Conservation (phyloP, 768 basidiomycete genomes). For the Tylopilus cervinicoccineus region DNA sequence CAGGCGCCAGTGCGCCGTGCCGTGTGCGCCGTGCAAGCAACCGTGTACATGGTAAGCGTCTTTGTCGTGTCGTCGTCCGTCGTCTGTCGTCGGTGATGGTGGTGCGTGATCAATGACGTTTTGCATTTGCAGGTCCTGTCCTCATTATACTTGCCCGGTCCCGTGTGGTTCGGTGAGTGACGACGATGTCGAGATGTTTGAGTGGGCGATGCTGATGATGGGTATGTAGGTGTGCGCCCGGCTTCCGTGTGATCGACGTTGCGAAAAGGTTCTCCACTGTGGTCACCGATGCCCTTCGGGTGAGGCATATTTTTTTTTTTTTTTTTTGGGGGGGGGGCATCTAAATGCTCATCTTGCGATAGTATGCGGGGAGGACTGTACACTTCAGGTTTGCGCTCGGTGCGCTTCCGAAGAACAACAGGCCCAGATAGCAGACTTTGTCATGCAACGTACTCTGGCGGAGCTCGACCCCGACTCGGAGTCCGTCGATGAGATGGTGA, state of each 20-base stretch:
- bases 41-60: conserved; percentile 49
- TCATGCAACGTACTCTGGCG: conserved; percentile 46
- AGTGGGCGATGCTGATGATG: not conserved
- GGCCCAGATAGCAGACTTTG: conserved; percentile 52
- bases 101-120: conserved; percentile 1
- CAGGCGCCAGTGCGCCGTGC: conserved; percentile 41
- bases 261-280: conserved; percentile 46
- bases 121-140: conserved; percentile 50
- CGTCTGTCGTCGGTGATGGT: no score
- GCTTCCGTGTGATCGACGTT: conserved; percentile 58
- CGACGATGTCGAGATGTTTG: not conserved
- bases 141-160: conserved; percentile 53
- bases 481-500: conserved; percentile 47
- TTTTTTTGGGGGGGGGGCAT: no score
- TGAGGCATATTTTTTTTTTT: no score
- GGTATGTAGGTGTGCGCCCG: conserved; percentile 58
- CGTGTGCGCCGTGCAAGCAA: conserved; percentile 62
- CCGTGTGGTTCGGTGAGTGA: conserved; percentile 64
- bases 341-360: conserved; percentile 3
- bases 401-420: conserved; percentile 42
- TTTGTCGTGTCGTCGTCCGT: not conserved
- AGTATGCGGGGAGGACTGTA: conserved; percentile 71
- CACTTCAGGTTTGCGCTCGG: conserved; percentile 46
- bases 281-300: conserved; percentile 68
- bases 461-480: conserved; percentile 42